Base-by-base conservation (phyloP, 352 stramenopile species). In the Phytophthora litchii region DNA sequence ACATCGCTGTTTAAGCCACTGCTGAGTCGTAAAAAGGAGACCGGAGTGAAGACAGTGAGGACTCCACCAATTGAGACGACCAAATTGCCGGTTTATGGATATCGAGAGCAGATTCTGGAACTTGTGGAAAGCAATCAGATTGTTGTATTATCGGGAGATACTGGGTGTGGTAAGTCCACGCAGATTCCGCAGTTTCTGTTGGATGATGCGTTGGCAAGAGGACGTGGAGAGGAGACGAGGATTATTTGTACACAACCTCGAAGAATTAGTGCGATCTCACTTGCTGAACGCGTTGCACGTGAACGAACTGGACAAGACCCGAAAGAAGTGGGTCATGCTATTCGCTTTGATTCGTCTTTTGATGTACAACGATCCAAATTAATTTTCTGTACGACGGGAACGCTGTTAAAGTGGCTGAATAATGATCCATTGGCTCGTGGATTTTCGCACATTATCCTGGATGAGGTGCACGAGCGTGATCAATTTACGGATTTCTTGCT, bases 311-410 rank as follows among this genome's bases (percentile, higher is more conserved):
- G 57, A 21, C 31, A 59, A 6, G 73, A 86, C 27, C 72, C 81
- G 13, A 74, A 86, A 17, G 78, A 93, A 45, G 82, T 98, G 8
- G 94, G 94, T n/a, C 96, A 98, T 66, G 81, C 86, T 0, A 97
- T 99, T 42, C 85, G 95, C 0, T 88, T 98, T 20, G 94, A 98
- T 64, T 85, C 77, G 36, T 83, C 77, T 12, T 83, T 84, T 49
- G 83, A 88, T 42, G 60, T 77, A 6, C 50, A 88, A 21, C 70
- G 86, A 32, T 98, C 95, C 31, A 88, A 96, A 19, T 77, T 99
- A 8, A 86, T 99, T 23, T 99, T 99, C 70, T 98, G 92, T 64
- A 99, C 97, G n/a, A 99, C 96, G 4, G 97, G 86, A n/a, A 92
- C 82, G 54, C 70, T 97, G 31, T 67, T 97, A 1, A 90, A 92